Conservation (phyloP, 2,329 filamentous ascomycete genomes). For the Nemania sp. region DNA sequence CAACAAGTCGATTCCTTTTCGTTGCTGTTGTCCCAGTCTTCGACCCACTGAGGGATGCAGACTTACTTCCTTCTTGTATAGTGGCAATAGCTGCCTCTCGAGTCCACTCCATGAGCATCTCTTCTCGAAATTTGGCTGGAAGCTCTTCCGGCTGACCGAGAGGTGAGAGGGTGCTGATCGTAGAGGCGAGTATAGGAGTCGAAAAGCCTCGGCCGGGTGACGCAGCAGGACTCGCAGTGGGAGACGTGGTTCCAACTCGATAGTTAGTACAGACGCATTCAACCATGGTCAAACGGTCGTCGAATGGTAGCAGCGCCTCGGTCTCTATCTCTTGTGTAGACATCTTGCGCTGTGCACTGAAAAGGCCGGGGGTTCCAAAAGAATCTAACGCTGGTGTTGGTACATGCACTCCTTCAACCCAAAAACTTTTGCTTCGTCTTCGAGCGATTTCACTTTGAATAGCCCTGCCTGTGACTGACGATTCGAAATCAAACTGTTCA, state of each 20-base stretch:
- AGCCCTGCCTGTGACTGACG: conserved; percentile 67
- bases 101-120: conserved; percentile 80
- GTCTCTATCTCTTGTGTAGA: conserved; percentile 59
- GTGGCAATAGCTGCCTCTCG: conserved; percentile 71
- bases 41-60: conserved; percentile 76
- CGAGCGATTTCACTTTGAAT: conserved; percentile 77
- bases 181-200: conserved; percentile 62
- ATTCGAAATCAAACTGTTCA: conserved; percentile 77
- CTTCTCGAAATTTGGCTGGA: conserved; percentile 68
- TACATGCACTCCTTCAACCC: conserved; percentile 74
- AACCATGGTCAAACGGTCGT: conserved; percentile 71
- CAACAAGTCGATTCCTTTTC: conserved; percentile 59
- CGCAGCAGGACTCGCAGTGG: conserved; percentile 68
- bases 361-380: conserved; percentile 58
- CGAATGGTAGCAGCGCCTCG: conserved; percentile 73
- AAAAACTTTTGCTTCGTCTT: conserved; percentile 73
- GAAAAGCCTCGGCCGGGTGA: conserved; percentile 69
- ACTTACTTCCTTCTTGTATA: conserved; percentile 69
- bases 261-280: conserved; percentile 76
- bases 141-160: conserved; percentile 56
- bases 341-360: conserved; percentile 49
- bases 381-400: conserved; percentile 68
- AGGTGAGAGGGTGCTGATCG: conserved; percentile 45
- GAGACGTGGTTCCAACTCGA: conserved; percentile 61
- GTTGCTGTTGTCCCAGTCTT: conserved; percentile 63